Base-by-base conservation (phyloP, 225 moss, liverwort and hornwort species). In the Pseudoscleropodium purum region DNA sequence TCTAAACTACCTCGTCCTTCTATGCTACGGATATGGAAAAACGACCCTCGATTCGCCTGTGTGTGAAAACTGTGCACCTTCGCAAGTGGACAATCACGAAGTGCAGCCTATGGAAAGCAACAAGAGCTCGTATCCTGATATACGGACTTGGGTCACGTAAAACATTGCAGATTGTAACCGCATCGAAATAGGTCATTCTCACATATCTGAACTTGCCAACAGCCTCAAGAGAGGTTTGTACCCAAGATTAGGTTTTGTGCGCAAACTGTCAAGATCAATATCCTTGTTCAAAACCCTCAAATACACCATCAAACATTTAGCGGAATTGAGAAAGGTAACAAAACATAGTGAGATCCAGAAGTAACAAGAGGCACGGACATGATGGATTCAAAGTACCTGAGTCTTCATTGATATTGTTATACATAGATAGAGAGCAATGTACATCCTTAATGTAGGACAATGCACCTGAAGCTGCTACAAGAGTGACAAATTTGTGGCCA, bases 381-480 rank as follows among this genome's bases (percentile, higher is more conserved):
- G 43, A 57, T 67, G 60, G 69, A 85, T 86, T 69, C 86, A 68
- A 84, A 86, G 84, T 88, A 73, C 90, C 84, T 84, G 84, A 88
- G 79, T 80, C 47, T 84, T 91, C 68, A 91, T 84, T 86, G 87
- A 87, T 76, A 92, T 56, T 92, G 85, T 93, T 91, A 84, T 91
- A 93, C 90, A 93, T 85, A 79, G 26, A 86, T 79, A 91, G 59
- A 91, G 83, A 87, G 86, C 88, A 87, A 83, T 81, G 70, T 86
- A 88, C 90, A 91, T 90, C 91, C 90, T 93, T 62, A 84, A 87
- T 90, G 91, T 69, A 90, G 80, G 88, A 88, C 61, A 88, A 84
- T 68, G 49, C 84, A 90, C 84, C 83, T 91, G 79, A 88, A 91
- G 88, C 91, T 82, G 82, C 91, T 91, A 85, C 72, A 87, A 57